Evolutionary conservation across 345 rosid genomes (phyloP), one percentile per base, ranked within the genome.

Genomic region (Punica granatum): DNA sequence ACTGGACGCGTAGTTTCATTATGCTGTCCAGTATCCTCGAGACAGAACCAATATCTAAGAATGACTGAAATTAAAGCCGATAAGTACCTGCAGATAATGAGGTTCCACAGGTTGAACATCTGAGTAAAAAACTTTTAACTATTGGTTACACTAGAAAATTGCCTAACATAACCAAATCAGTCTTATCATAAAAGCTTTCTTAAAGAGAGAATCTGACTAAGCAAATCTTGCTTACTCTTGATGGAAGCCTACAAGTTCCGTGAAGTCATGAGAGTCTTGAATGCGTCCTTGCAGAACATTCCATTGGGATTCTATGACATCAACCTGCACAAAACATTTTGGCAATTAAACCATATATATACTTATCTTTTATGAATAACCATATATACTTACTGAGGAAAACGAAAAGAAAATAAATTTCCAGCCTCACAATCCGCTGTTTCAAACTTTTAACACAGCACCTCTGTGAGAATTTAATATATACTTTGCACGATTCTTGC

Each of bases 261-360:
- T 91, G 75, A 93, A 94, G 82, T 94, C 99, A 49, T 76, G 86
- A 76, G 97, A 93, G 74, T 84, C 90, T 70, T 86, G 88, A 73
- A 91, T 86, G 60, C 78, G 96, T 67, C 86, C 80, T 86, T 86
- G 96, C 79, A 91, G 73, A 77, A 91, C 86, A 71, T 94, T 91
- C 99, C 99, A 94, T 69, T 94, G 99, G 74, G 99, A 91, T 86
- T 94, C 99, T 77, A 94, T 87, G 77, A 91, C 99, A 67, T 91
- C 96, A 75, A 94, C 97, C 99, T 88, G 69, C 68, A 67, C 67
- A 37, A 70, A 33, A 68, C 59, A 53, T 60, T 19, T 9, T 36
- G 12, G 34, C 42, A 43, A 34, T 33, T 21, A 59, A 59, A 28
- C 18, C 48, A 12, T n/a, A 62, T 62, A n/a, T n/a, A n/a, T n/a